Conservation (phyloP, 352 stramenopile species). For the Globisporangium uncinulatum region DNA sequence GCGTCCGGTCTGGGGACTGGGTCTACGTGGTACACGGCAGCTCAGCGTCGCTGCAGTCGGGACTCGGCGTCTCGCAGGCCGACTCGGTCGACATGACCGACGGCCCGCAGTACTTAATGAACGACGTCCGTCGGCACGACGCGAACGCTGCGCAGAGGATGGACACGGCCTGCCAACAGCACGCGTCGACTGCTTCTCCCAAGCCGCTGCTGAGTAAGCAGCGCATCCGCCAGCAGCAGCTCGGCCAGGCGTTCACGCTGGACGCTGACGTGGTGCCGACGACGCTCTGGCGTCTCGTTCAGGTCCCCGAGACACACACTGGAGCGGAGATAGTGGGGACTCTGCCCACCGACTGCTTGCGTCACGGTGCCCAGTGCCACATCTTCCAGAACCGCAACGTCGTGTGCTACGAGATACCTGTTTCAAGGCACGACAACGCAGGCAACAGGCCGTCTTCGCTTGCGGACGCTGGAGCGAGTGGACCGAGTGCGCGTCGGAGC, state of each 20-base stretch:
- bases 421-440: background rate
- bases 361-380: slow-evolving; percentile 5
- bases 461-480: background rate
- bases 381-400: slow-evolving; percentile 17
- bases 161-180: background rate
- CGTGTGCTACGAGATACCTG: slow-evolving; percentile 20
- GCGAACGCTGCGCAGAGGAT: background rate
- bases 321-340: too few species aligned
- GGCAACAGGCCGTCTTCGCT: background rate
- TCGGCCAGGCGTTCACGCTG: slow-evolving; percentile 3
- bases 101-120: slow-evolving; percentile 1
- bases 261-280: slow-evolving; percentile 10
- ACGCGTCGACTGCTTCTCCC: background rate
- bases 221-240: slow-evolving; percentile 11
- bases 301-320: background rate
- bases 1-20: slow-evolving; percentile 16
- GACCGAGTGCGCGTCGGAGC: background rate
- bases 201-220: slow-evolving; percentile 1
- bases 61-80: slow-evolving; percentile 9
- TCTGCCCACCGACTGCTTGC: slow-evolving; percentile 9
- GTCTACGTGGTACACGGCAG: slow-evolving; percentile 26
- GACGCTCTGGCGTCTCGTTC: slow-evolving; percentile 14
- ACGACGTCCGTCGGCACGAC: slow-evolving; percentile 6
- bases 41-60: slow-evolving; percentile 13
- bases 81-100: slow-evolving; percentile 15